Conservation (phyloP, 73 alveolate species). For the Stentor coeruleus region DNA sequence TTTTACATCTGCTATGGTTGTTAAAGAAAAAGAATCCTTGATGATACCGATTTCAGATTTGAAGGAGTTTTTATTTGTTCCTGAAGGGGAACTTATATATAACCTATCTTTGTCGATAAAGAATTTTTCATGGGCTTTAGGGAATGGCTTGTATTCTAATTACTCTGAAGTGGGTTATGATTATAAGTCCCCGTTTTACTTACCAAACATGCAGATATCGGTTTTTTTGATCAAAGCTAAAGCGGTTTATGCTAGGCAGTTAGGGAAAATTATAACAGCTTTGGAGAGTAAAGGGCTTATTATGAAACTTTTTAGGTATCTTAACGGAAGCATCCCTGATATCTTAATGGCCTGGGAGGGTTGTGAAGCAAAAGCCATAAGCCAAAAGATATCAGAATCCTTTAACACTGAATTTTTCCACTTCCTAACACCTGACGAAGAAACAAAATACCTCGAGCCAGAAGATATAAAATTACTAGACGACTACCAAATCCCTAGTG, state of each 20-base stretch:
- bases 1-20: neutral
- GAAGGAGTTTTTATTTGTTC: neutral
- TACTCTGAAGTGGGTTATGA: neutral
- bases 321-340: neutral
- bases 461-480: neutral
- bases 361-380: neutral
- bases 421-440: neutral
- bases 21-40: too few relatives aligned
- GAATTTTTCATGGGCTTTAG: neutral
- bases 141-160: too few relatives aligned
- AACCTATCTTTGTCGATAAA: neutral
- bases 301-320: neutral
- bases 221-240: neutral
- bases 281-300: neutral
- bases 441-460: neutral
- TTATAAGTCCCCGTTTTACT: neutral
- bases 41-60: neutral
- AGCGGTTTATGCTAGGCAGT: neutral
- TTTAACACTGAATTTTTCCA: too few relatives aligned
- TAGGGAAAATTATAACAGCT: neutral
- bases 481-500: too few relatives aligned
- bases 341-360: slow-evolving; percentile 1
- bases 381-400: neutral
- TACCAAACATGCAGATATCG: neutral
- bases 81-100: neutral